These are phyloP conservation scores for Neurospora sp. DNA, from an alignment of 495 filamentous ascomycete species.

Conservation along the genomic window DNA sequence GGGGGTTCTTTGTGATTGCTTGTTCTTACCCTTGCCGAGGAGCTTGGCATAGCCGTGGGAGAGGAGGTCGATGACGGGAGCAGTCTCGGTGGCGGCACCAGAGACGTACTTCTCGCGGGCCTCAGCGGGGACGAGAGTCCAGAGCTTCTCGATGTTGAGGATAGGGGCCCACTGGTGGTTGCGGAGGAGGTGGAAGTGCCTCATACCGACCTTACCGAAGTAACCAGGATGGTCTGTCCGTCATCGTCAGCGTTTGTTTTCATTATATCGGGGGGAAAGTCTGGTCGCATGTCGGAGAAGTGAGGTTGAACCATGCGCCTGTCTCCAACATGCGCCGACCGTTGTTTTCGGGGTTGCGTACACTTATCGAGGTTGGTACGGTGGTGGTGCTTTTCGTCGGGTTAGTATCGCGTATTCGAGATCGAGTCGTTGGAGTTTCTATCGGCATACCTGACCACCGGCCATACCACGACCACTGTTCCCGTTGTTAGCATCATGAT, in stretches of 20 bases:
- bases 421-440: neutral
- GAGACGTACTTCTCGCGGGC: constrained; percentile 24
- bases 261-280: neutral
- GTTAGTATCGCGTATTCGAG: constrained; percentile 12
- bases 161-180: constrained; percentile 26
- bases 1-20: neutral
- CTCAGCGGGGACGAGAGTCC: constrained; percentile 26
- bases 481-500: neutral
- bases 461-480: constrained; percentile 28
- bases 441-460: constrained; percentile 26
- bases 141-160: constrained; percentile 30
- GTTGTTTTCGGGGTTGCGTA: constrained; percentile 9
- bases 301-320: neutral
- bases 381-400: constrained; percentile 26
- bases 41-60: constrained; percentile 28
- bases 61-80: constrained; percentile 27
- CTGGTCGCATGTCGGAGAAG: constrained; percentile 1
- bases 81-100: constrained; percentile 22
- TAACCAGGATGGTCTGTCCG: constrained; percentile 26
- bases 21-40: constrained; percentile 25
- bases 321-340: neutral
- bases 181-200: constrained; percentile 25
- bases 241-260: constrained; percentile 11
- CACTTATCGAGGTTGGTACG: constrained; percentile 29
- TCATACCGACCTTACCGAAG: constrained; percentile 31